Conservation (phyloP, 495 filamentous ascomycete species). For the Penicillium longicatenatum region DNA sequence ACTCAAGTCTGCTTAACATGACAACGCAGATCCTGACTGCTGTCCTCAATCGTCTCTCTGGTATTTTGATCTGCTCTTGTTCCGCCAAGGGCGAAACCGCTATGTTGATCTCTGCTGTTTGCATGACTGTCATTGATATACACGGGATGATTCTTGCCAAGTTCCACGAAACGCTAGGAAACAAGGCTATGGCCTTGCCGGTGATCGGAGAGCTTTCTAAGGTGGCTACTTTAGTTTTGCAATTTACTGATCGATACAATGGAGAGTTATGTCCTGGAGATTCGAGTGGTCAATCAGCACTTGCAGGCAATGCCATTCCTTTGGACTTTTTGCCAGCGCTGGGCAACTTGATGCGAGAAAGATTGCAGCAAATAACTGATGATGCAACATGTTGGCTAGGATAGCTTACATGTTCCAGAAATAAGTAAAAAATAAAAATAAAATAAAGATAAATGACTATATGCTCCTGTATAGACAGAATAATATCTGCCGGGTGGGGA, state of each 20-base stretch:
- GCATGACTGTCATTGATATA: slow-evolving; percentile 19
- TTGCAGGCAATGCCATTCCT: not conserved
- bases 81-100: slow-evolving; percentile 15
- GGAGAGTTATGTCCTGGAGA: no score
- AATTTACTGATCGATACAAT: slow-evolving; percentile 17
- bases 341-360: not conserved
- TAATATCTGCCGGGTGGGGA: no score
- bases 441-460: no score
- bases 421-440: no score
- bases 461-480: slow-evolving; percentile 1
- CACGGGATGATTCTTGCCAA: slow-evolving; percentile 8
- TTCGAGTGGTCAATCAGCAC: not conserved
- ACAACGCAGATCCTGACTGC: not conserved
- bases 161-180: not conserved
- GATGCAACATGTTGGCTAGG: not conserved
- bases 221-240: slow-evolving; percentile 17
- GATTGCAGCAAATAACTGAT: slow-evolving; percentile 2
- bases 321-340: slow-evolving; percentile 5
- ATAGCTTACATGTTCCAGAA: not conserved
- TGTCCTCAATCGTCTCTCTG: slow-evolving; percentile 13
- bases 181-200: not conserved
- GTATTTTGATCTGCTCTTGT: slow-evolving; percentile 21
- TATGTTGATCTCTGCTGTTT: slow-evolving; percentile 16
- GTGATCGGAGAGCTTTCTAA: slow-evolving; percentile 20
- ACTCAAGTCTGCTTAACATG: not conserved